These are phyloP conservation scores for Coniochaeta prunicola DNA, from an alignment of 2,329 filamentous ascomycete genomes.

Conservation along the genomic window DNA sequence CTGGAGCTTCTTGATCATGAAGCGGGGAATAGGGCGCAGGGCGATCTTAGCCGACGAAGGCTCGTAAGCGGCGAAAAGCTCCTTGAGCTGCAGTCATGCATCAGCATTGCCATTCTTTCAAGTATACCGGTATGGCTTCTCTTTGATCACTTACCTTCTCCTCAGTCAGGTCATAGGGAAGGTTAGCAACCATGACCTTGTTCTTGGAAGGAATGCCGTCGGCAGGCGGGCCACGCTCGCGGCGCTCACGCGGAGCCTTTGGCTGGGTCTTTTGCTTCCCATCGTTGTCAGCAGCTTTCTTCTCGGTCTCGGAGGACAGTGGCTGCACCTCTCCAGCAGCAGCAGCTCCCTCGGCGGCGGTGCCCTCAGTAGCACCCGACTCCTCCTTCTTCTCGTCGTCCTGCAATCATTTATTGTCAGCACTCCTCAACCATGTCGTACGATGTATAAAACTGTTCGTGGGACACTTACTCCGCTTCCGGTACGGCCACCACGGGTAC, in stretches of 20 bases:
- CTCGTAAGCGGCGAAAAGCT: constrained; percentile 89
- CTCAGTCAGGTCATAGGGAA: constrained; percentile 96
- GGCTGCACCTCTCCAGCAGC: constrained; percentile 47
- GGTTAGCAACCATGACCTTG: constrained; percentile 99
- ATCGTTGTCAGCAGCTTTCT: constrained; percentile 48
- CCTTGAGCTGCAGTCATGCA: constrained; percentile 66
- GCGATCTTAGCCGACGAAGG: constrained; percentile 97
- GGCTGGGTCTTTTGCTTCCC: constrained; percentile 33
- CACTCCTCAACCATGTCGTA: neutral
- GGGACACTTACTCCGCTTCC: constrained; percentile 42
- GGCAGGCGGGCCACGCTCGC: constrained; percentile 89
- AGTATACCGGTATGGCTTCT: neutral
- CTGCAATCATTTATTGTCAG: constrained; percentile 11
- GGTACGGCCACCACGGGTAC: constrained; percentile 56
- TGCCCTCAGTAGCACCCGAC: constrained; percentile 34
- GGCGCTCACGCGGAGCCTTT: constrained; percentile 47
- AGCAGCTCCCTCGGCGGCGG: constrained; percentile 35
- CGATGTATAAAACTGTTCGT: neutral
- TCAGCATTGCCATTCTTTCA: constrained; percentile 11
- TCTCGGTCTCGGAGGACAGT: constrained; percentile 55
- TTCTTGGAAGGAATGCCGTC: constrained; percentile 98
- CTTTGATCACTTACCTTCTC: constrained; percentile 66
- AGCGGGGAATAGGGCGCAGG: constrained; percentile 94
- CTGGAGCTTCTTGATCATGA: constrained; percentile 99
- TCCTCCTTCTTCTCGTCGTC: constrained; percentile 38